phyloP scores from a whole-genome alignment of 2,329 filamentous ascomycete genomes.

The Sclerotinia glacialis region DNA sequence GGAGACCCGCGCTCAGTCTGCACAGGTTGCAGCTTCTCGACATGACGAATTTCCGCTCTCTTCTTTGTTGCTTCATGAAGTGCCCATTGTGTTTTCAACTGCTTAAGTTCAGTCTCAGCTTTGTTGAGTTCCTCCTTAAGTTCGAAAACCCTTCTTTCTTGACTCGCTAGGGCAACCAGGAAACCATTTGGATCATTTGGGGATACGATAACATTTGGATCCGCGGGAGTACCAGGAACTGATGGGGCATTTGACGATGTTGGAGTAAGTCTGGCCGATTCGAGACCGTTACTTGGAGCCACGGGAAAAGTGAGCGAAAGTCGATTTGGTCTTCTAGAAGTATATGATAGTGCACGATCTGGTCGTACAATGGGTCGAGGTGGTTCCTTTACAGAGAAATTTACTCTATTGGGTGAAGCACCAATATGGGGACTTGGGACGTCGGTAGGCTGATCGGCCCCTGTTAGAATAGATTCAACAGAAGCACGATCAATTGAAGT shows the following conservation, averaged over 20 bases:
- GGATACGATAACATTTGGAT: conserved; percentile 29
- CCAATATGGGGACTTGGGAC: conserved; percentile 34
- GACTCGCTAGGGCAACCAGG: conserved; percentile 84
- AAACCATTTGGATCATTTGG: conserved; percentile 47
- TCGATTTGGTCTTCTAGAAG: conserved; percentile 35
- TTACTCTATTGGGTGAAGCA: conserved; percentile 32
- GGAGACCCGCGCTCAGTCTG: conserved; percentile 35
- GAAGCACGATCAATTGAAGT: conserved; percentile 36
- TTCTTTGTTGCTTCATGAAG: conserved; percentile 74
- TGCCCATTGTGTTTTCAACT: conserved; percentile 81
- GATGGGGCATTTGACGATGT: conserved; percentile 35
- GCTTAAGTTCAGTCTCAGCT: conserved; percentile 73
- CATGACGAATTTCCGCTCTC: conserved; percentile 60
- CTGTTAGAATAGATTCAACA: conserved; percentile 38
- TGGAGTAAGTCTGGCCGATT: conserved; percentile 35
- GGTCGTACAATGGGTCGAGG: conserved; percentile 27
- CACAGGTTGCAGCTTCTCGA: conserved; percentile 58
- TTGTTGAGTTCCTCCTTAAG: conserved; percentile 83
- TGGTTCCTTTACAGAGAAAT: conserved; percentile 27
- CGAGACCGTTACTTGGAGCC: conserved; percentile 32
- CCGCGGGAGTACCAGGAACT: conserved; percentile 34
- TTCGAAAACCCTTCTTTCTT: conserved; percentile 88
- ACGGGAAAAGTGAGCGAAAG: conserved; percentile 39
- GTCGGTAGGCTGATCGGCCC: conserved; percentile 30
- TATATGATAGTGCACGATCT: conserved; percentile 35